phyloP scores from a whole-genome alignment of 2,329 filamentous ascomycete genomes.

The Stylonectria norvegica region DNA sequence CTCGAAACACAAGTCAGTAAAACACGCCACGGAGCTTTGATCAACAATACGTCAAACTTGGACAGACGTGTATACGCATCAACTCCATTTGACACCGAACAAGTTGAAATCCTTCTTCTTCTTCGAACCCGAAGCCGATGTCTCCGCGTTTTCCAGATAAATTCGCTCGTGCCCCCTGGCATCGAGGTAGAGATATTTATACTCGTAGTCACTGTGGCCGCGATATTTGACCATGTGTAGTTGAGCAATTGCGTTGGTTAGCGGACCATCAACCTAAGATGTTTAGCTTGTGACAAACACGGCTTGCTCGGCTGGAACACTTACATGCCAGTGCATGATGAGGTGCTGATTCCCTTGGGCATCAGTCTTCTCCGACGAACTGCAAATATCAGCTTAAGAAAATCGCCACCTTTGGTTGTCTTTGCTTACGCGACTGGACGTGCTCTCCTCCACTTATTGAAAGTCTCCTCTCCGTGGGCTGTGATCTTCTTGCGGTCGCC shows the following conservation, averaged over 20 bases:
- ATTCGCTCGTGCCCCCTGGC: conserved; percentile 66
- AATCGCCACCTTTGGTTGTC: too few relatives aligned
- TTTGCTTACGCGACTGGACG: conserved; percentile 55
- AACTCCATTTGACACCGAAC: conserved; percentile 60
- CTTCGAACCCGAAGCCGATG: conserved; percentile 31
- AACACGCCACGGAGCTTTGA: too few relatives aligned
- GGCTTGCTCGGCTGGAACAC: conserved; percentile 22
- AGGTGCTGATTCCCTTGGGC: conserved; percentile 74
- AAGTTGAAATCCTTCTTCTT: conserved; percentile 50
- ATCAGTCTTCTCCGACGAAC: conserved; percentile 67
- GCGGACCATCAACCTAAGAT: conserved; percentile 68
- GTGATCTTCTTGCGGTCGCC: conserved; percentile 72
- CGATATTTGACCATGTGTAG: conserved; percentile 72
- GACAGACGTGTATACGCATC: too few relatives aligned
- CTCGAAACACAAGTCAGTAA: too few relatives aligned
- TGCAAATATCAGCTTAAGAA: conserved; percentile 35
- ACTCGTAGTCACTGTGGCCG: conserved; percentile 66
- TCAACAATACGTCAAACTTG: too few relatives aligned
- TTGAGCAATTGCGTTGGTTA: conserved; percentile 68
- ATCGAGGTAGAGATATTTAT: conserved; percentile 77
- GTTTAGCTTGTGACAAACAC: conserved; percentile 4
- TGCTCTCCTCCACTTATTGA: conserved; percentile 74
- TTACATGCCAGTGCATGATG: conserved; percentile 78
- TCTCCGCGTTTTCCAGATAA: conserved; percentile 61
- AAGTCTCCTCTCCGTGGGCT: conserved; percentile 77